These are phyloP conservation scores for Gardenia jasminoides DNA, from an alignment of 257 asterid genomes.

Conservation along the genomic window DNA sequence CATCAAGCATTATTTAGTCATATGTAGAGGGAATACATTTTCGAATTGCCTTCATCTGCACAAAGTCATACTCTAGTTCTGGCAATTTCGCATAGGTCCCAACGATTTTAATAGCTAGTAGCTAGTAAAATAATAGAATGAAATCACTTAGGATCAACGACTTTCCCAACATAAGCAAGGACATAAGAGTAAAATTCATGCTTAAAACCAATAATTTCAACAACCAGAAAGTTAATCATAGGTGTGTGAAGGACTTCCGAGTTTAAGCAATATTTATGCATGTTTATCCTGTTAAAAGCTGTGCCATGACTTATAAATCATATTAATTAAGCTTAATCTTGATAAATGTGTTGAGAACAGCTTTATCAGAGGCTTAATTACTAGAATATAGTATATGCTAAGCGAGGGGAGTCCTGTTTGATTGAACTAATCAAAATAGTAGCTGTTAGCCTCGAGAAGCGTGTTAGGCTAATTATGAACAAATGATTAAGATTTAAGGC, in stretches of 20 bases:
- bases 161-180: neutral
- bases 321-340: too few species aligned
- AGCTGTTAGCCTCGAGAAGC: neutral
- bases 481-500: neutral
- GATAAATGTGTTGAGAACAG: neutral
- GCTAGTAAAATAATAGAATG: too few species aligned
- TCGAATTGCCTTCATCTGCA: too few species aligned
- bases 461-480: neutral
- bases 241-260: neutral
- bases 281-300: neutral
- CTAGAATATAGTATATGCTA: too few species aligned
- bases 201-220: neutral
- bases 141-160: neutral
- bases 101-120: too few species aligned
- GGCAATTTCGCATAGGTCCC: too few species aligned
- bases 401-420: too few species aligned
- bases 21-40: too few species aligned
- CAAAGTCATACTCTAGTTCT: too few species aligned
- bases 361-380: too few species aligned
- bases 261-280: neutral
- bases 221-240: neutral
- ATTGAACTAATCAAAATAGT: too few species aligned
- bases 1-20: too few species aligned
- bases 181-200: neutral
- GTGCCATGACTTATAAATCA: neutral